phyloP scores from a whole-genome alignment of 768 basidiomycete genomes.

The Roridomyces roridus region DNA sequence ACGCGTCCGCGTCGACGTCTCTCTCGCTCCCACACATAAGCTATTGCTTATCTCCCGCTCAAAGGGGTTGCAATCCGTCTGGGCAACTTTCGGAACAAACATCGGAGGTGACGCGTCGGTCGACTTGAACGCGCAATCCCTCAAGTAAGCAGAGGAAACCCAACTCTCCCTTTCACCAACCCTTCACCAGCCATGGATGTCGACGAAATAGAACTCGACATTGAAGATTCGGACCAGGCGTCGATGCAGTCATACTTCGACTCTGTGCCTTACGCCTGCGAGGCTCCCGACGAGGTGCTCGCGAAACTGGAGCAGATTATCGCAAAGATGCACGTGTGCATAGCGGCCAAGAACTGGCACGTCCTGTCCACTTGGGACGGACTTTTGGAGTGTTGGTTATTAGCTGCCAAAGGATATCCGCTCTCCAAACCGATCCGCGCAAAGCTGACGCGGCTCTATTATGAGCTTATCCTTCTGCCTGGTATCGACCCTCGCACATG shows the following conservation, averaged over 20 bases:
- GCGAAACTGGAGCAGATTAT: conserved; percentile 71
- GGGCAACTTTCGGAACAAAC: background rate
- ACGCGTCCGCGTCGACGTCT: no score
- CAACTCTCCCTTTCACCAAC: conserved; percentile 6
- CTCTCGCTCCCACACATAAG: no score
- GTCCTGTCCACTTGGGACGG: conserved; percentile 80
- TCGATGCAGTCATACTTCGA: conserved; percentile 70
- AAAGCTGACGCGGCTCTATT: conserved; percentile 77
- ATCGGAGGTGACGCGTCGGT: background rate
- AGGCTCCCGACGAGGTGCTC: conserved; percentile 76
- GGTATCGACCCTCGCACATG: conserved; percentile 76
- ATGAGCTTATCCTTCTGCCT: conserved; percentile 78
- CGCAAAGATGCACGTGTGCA: conserved; percentile 70
- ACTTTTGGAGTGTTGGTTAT: conserved; percentile 72
- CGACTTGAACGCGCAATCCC: conserved; percentile 8
- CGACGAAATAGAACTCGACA: conserved; percentile 36
- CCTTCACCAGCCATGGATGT: conserved; percentile 38
- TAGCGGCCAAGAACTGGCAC: conserved; percentile 79
- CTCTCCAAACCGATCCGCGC: conserved; percentile 71
- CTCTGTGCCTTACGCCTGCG: conserved; percentile 76
- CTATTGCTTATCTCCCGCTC: no score
- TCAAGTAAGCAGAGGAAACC: conserved; percentile 5
- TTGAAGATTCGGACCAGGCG: conserved; percentile 65
- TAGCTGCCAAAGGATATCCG: conserved; percentile 85
- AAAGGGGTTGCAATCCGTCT: no score